phyloP scores from a whole-genome alignment of 2,329 filamentous ascomycete species.

The Trematosphaeria pertusa region DNA sequence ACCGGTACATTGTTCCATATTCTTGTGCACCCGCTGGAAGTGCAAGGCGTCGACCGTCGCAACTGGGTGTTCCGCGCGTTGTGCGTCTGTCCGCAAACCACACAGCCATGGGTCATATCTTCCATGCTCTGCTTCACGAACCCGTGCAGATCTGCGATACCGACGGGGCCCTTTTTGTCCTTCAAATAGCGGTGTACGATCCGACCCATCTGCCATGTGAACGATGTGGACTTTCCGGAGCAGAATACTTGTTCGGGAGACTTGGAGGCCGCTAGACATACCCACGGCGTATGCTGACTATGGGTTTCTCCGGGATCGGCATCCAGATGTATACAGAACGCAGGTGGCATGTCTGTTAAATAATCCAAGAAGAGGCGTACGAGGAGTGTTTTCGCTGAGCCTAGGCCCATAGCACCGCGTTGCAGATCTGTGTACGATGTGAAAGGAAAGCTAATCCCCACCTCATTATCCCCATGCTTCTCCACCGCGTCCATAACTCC shows the following conservation, averaged over 20 bases:
- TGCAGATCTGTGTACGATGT: slow-evolving; percentile 29
- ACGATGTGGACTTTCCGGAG: slow-evolving; percentile 17
- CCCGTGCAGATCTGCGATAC: slow-evolving; percentile 27
- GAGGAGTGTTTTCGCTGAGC: slow-evolving; percentile 28
- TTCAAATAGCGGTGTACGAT: slow-evolving; percentile 23
- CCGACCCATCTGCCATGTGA: slow-evolving; percentile 36
- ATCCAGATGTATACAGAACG: slow-evolving; percentile 40
- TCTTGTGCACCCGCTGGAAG: slow-evolving; percentile 19
- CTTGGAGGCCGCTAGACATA: slow-evolving; percentile 14
- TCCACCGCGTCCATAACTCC: slow-evolving; percentile 34
- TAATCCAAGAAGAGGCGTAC: slow-evolving; percentile 30
- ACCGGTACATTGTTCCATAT: slow-evolving; percentile 35
- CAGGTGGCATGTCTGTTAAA: slow-evolving; percentile 10
- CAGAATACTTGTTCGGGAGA: slow-evolving; percentile 30
- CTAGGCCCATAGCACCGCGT: slow-evolving; percentile 33
- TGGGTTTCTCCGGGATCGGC: slow-evolving; percentile 22
- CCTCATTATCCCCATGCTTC: slow-evolving; percentile 25
- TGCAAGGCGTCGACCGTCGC: slow-evolving; percentile 34
- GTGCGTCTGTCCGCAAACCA: slow-evolving; percentile 33
- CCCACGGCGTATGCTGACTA: slow-evolving; percentile 27
- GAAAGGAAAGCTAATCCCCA: slow-evolving; percentile 40
- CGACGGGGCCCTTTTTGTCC: neutral
- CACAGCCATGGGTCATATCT: slow-evolving; percentile 24
- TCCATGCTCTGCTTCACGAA: slow-evolving; percentile 16
- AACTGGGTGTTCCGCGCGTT: slow-evolving; percentile 18